Evolutionary conservation across 192 early-diverging fungal genomes (phyloP), one percentile per base, ranked within the genome.

Genomic region (Linnemannia hyalina): DNA sequence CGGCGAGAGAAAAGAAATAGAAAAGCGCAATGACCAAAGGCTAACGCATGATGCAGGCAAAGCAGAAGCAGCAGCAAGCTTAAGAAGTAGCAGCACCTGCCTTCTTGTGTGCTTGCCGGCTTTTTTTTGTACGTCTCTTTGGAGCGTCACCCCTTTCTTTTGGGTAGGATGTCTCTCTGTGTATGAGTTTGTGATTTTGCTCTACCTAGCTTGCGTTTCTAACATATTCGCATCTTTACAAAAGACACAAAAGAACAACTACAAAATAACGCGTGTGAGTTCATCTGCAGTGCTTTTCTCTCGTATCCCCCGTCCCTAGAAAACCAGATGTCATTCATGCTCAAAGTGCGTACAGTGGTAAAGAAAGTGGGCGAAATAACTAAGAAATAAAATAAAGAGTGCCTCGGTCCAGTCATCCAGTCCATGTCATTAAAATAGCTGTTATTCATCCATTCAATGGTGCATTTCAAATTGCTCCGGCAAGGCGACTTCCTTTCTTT

Each of bases 381-480:
- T 0, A 65, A 5, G 16, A 52, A 22, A 22, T 3, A 16, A 52
- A 52, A 52, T 18, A 52, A 6, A 20, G 47, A 49, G 16, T 5
- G 49, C 49, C 18, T 52, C 6, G 18, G 18, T 52, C 49, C 49
- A 52, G 49, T 52, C 49, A 52, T 52, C 49, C 49, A 46, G 10
- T 46, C 13, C 44, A 3, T 40, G 38, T 40, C 38, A 40, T 46
- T 9, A 44, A 18, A 0, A 20, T 20, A 46, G 10, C 6, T 40
- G 44, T 46, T 46, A 15, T 46, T 46, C 15, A 15, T 46, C 44
- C 44, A 46, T 13, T 32, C 35, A 23, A n/a, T 57, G 32, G 41
- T 26, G 42, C 60, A 75, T 75, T 81, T 81, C 80, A 81, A 81
- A 70, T 29, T 81, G 80, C 72, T 75, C 73, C 73, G 73, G 75